Conservation (phyloP, 2,329 filamentous ascomycete species). For the Leptographium wingfieldii region DNA sequence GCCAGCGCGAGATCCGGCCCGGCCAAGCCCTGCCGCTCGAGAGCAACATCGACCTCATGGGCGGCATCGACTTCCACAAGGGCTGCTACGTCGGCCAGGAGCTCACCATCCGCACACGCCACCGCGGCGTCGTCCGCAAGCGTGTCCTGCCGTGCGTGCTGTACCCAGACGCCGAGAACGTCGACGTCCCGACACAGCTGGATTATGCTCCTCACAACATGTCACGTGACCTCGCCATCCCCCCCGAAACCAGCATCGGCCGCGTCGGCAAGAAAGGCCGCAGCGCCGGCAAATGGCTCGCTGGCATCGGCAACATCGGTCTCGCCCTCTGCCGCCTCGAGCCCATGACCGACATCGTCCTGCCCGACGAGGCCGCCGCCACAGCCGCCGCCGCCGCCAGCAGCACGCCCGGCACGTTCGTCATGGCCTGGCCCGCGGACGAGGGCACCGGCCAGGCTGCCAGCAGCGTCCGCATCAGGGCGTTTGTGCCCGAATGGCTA, state of each 20-base stretch:
- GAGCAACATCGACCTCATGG: constrained; percentile 75
- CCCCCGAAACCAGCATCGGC: constrained; percentile 35
- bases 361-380: constrained; percentile 52
- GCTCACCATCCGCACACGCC: constrained; percentile 87
- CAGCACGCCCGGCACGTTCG: constrained; percentile 48
- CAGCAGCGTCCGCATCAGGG: constrained; percentile 49
- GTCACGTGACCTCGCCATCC: constrained; percentile 19
- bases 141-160: constrained; percentile 70
- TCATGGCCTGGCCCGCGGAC: constrained; percentile 22
- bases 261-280: constrained; percentile 46
- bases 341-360: constrained; percentile 70
- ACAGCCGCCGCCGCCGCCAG: constrained; percentile 50
- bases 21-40: constrained; percentile 73
- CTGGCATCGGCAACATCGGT: constrained; percentile 67
- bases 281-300: constrained; percentile 69
- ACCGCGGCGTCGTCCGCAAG: constrained; percentile 88
- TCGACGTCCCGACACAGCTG: background rate
- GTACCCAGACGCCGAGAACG: constrained; percentile 35
- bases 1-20: constrained; percentile 61
- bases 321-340: constrained; percentile 78
- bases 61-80: constrained; percentile 83
- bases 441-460: constrained; percentile 22
- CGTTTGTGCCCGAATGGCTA: constrained; percentile 75
- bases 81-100: constrained; percentile 97
- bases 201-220: constrained; percentile 11